phyloP scores from a whole-genome alignment of 495 filamentous ascomycete species.

The Stereocaulon alpinum region DNA sequence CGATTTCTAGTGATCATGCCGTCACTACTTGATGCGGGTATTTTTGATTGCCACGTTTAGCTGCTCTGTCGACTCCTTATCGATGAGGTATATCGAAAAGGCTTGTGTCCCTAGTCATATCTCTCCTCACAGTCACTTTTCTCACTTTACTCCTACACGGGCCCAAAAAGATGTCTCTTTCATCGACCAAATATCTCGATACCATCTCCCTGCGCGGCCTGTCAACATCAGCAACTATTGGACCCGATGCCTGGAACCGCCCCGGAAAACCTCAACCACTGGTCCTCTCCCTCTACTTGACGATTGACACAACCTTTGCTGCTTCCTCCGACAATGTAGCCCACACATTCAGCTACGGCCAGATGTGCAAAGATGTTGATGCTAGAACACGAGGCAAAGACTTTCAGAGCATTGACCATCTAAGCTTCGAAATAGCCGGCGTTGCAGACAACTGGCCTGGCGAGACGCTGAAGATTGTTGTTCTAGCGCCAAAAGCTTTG shows the following conservation, averaged over 20 bases:
- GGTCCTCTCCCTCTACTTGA: slow-evolving; percentile 12
- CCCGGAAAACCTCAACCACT: slow-evolving; percentile 15
- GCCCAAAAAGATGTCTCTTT: neutral
- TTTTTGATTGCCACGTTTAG: neutral
- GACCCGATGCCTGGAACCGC: slow-evolving; percentile 22
- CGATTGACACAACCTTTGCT: slow-evolving; percentile 14
- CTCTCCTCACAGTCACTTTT: neutral
- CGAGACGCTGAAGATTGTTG: slow-evolving; percentile 11
- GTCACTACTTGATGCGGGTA: neutral
- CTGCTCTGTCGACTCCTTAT: neutral
- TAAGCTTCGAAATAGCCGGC: slow-evolving; percentile 5
- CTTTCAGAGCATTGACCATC: slow-evolving; percentile 13
- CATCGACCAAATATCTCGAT: neutral
- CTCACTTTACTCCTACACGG: neutral
- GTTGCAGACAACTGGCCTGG: slow-evolving; percentile 15
- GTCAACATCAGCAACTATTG: slow-evolving; percentile 20
- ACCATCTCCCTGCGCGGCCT: slow-evolving; percentile 19
- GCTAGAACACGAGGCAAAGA: slow-evolving; percentile 4
- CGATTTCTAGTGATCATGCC: no score
- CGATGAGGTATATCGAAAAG: neutral
- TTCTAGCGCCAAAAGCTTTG: slow-evolving; percentile 15
- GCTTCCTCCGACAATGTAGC: slow-evolving; percentile 19
- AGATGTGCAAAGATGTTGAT: slow-evolving; percentile 18
- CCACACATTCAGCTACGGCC: slow-evolving; percentile 20
- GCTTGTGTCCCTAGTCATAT: no score